Conservation (phyloP, 352 stramenopile genomes). For the Phytophthora constricta region DNA sequence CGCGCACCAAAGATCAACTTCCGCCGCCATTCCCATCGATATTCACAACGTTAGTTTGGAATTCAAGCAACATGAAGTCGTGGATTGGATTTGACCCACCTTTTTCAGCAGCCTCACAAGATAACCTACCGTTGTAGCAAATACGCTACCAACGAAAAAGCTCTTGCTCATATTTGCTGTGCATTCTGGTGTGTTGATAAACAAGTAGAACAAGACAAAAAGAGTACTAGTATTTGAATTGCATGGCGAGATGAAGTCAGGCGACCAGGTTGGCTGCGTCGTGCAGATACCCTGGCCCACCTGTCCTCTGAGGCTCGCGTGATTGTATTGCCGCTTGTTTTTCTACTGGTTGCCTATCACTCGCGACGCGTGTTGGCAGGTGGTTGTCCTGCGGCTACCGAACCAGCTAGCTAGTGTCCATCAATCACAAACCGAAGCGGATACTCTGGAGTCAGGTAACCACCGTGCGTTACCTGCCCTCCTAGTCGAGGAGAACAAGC, state of each 20-base stretch:
- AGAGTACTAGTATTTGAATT: too few relatives aligned
- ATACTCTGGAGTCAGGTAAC: conserved; percentile 7
- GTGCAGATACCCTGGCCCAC: conserved; percentile 22
- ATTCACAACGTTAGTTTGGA: too few relatives aligned
- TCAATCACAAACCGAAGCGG: neutral
- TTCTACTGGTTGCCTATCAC: conserved; percentile 26
- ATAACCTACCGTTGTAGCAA: too few relatives aligned
- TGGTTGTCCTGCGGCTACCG: neutral
- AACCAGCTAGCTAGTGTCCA: neutral
- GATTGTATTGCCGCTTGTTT: conserved; percentile 22
- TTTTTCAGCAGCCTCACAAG: too few relatives aligned
- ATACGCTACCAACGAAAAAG: too few relatives aligned
- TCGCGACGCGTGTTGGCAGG: neutral
- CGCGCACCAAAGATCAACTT: too few relatives aligned
- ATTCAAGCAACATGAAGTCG: too few relatives aligned
- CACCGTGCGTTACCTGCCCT: conserved; percentile 18
- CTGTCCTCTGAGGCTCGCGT: conserved; percentile 7
- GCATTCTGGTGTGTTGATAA: too few relatives aligned
- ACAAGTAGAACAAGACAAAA: too few relatives aligned
- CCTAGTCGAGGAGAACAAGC: conserved; percentile 39
- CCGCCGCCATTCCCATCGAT: too few relatives aligned
- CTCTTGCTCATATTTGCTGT: too few relatives aligned
- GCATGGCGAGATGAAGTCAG: conserved; percentile 5
- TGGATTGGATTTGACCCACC: too few relatives aligned
- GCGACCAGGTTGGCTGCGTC: conserved; percentile 27